phyloP scores from a whole-genome alignment of 805 yeast species.

The Candida caryicola region DNA sequence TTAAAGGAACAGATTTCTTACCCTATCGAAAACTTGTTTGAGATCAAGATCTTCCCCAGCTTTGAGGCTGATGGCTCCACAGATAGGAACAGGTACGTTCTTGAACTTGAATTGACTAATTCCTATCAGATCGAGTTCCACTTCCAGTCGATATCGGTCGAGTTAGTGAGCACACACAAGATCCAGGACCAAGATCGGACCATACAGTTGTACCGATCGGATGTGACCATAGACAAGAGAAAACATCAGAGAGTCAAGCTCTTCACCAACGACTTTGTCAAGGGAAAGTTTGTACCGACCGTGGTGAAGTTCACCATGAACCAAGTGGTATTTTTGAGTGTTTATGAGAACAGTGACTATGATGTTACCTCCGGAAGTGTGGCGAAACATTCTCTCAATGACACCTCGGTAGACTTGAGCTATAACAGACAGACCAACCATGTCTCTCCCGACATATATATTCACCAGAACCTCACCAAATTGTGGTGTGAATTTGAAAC shows the following conservation, averaged over 20 bases:
- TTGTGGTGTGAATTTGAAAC: constrained; percentile 27
- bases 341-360: constrained; percentile 8
- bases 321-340: constrained; percentile 17
- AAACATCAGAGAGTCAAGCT: constrained; percentile 18
- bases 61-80: constrained; percentile 27
- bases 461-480: constrained; percentile 18
- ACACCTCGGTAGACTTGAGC: background rate
- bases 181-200: background rate
- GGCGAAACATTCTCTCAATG: constrained; percentile 6
- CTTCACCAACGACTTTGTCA: constrained; percentile 22
- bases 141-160: constrained; percentile 20
- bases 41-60: constrained; percentile 32
- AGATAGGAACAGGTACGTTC: constrained; percentile 31
- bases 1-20: constrained; percentile 22
- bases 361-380: constrained; percentile 6
- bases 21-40: constrained; percentile 37
- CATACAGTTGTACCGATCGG: constrained; percentile 2
- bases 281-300: constrained; percentile 32
- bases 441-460: background rate
- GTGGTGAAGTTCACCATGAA: constrained; percentile 16
- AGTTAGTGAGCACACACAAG: constrained; percentile 13
- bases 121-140: constrained; percentile 22
- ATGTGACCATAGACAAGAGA: constrained; percentile 9
- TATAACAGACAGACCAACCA: background rate
- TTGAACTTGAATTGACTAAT: constrained; percentile 35